phyloP scores from a whole-genome alignment of 352 stramenopile species.

The Phytophthora litchii region DNA sequence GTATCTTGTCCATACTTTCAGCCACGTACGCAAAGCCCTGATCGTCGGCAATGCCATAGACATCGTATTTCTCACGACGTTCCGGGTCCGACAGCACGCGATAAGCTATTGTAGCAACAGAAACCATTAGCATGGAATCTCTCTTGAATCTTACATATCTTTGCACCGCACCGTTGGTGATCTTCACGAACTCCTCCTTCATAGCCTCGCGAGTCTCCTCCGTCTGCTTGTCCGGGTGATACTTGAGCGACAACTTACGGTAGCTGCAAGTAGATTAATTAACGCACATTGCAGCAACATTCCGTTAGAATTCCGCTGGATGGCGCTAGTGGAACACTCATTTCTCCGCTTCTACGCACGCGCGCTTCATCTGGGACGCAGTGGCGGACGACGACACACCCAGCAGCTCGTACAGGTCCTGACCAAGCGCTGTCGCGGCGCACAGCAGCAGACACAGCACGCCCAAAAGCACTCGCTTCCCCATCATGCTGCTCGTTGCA shows the following conservation, averaged over 20 bases:
- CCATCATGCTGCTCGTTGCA: constrained; percentile 19
- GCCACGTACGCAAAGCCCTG: constrained; percentile 72
- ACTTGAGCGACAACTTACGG: constrained; percentile 93
- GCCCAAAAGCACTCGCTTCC: constrained; percentile 35
- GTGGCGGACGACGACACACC: constrained; percentile 58
- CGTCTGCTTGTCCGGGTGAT: constrained; percentile 95
- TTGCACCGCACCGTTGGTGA: constrained; percentile 63
- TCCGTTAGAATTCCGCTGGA: constrained; percentile 1
- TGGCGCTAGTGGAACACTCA: neutral
- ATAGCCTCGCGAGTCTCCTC: constrained; percentile 60
- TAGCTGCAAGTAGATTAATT: constrained; percentile 53
- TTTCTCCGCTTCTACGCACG: constrained; percentile 39
- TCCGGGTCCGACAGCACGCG: constrained; percentile 77
- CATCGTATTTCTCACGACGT: constrained; percentile 78
- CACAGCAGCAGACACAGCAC: constrained; percentile 53
- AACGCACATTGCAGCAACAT: neutral
- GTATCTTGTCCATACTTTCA: neutral
- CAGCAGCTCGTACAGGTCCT: constrained; percentile 77
- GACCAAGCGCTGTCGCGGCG: constrained; percentile 38
- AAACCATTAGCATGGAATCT: constrained; percentile 5
- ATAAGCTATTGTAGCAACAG: constrained; percentile 48
- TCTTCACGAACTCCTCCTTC: constrained; percentile 80
- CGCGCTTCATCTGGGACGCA: constrained; percentile 74
- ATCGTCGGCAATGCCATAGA: constrained; percentile 81
- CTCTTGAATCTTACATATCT: neutral